phyloP scores from a whole-genome alignment of 1,284 basidiomycete genomes.

The Ceratobasidium sp. region DNA sequence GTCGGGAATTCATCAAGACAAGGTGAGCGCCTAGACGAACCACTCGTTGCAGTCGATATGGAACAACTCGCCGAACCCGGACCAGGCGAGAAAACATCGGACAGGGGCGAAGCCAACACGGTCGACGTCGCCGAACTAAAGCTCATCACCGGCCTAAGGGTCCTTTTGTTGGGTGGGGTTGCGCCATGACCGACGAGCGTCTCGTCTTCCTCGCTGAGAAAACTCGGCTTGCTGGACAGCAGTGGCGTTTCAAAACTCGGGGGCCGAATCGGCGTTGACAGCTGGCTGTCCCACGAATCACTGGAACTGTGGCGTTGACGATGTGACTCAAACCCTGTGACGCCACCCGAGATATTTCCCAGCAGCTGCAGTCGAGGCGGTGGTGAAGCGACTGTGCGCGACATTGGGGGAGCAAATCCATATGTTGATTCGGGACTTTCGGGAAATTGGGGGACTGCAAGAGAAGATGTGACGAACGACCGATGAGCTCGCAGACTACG shows the following conservation, averaged over 20 bases:
- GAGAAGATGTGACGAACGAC: not conserved
- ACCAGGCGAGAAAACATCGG: constrained; percentile 21
- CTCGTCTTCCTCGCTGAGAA: constrained; percentile 28
- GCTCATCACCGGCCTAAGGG: constrained; percentile 14
- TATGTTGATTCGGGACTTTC: constrained; percentile 28
- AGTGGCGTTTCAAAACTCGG: not conserved
- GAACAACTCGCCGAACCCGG: constrained; percentile 19
- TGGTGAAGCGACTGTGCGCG: not conserved
- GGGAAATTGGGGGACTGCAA: constrained; percentile 25
- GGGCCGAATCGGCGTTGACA: not conserved
- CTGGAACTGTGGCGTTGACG: not conserved
- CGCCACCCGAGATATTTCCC: not conserved
- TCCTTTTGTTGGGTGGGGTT: not conserved
- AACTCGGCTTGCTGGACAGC: constrained; percentile 4
- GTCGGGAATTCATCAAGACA: constrained; percentile 20
- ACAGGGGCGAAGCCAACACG: constrained; percentile 14
- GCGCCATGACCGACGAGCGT: constrained; percentile 29
- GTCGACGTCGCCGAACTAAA: constrained; percentile 31
- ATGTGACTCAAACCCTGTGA: not conserved
- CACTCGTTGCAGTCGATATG: not conserved
- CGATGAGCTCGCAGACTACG: not conserved
- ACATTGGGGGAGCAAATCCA: not conserved
- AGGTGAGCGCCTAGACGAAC: constrained; percentile 4
- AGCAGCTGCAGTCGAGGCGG: not conserved
- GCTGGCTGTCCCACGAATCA: constrained; percentile 12